Conservation (phyloP, 345 rosid species). For the Lepidium sativum region DNA sequence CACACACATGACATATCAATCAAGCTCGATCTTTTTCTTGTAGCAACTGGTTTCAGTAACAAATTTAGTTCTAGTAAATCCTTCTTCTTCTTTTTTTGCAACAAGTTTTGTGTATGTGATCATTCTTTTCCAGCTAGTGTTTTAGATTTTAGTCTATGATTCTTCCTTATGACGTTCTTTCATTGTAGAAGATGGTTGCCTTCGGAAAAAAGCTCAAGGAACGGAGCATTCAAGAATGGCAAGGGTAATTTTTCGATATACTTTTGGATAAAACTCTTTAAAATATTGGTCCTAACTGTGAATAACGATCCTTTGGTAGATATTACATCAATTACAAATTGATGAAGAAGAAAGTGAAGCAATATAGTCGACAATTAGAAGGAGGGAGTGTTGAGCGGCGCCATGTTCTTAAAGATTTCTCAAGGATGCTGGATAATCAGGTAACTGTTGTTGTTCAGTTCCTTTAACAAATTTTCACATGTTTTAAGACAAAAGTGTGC, state of each 20-base stretch:
- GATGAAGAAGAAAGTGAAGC: constrained; percentile 92
- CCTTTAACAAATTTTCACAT: not conserved
- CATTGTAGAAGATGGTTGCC: constrained; percentile 23
- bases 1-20: not conserved
- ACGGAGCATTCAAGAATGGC: constrained; percentile 61
- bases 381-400: constrained; percentile 61
- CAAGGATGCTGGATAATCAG: constrained; percentile 88
- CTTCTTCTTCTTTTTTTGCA: not conserved
- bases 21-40: not conserved
- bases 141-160: not conserved
- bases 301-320: constrained; percentile 23
- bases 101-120: not conserved
- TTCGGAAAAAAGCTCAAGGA: constrained; percentile 31
- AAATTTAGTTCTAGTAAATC: not conserved
- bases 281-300: not conserved
- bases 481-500: not conserved
- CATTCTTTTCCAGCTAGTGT: not conserved
- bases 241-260: constrained; percentile 35
- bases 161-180: not conserved
- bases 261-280: not conserved
- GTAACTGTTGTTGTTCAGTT: constrained; percentile 16
- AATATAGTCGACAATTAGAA: constrained; percentile 61
- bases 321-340: constrained; percentile 87
- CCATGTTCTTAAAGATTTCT: constrained; percentile 97
- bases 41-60: not conserved